phyloP scores from a whole-genome alignment of 805 yeast species.

The Grigorovia transvaalensis region DNA sequence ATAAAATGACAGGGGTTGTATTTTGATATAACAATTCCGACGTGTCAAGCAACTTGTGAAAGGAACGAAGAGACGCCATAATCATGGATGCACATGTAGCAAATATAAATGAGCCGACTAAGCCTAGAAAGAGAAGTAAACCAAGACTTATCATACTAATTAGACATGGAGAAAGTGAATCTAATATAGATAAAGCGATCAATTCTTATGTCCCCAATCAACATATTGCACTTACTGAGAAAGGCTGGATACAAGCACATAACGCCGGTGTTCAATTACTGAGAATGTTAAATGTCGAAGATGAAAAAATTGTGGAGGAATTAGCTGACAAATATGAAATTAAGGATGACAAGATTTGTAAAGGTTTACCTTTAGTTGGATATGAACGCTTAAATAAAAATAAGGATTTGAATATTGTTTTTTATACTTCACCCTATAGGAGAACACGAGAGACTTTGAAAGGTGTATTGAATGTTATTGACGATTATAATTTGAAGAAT shows the following conservation, averaged over 20 bases:
- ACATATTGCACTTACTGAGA: constrained; percentile 56
- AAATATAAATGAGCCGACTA: background rate
- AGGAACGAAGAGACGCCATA: background rate
- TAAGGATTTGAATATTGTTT: constrained; percentile 49
- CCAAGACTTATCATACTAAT: constrained; percentile 58
- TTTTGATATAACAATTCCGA: background rate
- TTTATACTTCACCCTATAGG: constrained; percentile 79
- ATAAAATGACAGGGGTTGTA: background rate
- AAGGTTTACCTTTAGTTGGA: constrained; percentile 12
- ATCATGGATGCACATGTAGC: background rate
- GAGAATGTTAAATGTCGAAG: constrained; percentile 21
- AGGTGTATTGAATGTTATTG: constrained; percentile 51
- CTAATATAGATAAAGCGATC: constrained; percentile 75
- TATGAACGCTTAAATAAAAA: constrained; percentile 22
- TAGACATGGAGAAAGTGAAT: constrained; percentile 90
- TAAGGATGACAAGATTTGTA: constrained; percentile 4
- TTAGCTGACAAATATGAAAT: constrained; percentile 14
- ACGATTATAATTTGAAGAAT: constrained; percentile 23
- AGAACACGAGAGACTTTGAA: constrained; percentile 80
- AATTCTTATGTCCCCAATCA: constrained; percentile 76
- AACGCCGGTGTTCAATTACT: constrained; percentile 47
- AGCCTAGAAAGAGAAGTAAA: constrained; percentile 21
- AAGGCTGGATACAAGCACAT: constrained; percentile 57
- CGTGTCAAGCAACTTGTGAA: too few species aligned
- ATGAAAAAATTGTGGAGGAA: constrained; percentile 10